A percentile compares a stretch with the other conserved stretches of the same genome.
Conservation (phyloP, 495 filamentous ascomycete species). For the Penicillium goetzii region DNA sequence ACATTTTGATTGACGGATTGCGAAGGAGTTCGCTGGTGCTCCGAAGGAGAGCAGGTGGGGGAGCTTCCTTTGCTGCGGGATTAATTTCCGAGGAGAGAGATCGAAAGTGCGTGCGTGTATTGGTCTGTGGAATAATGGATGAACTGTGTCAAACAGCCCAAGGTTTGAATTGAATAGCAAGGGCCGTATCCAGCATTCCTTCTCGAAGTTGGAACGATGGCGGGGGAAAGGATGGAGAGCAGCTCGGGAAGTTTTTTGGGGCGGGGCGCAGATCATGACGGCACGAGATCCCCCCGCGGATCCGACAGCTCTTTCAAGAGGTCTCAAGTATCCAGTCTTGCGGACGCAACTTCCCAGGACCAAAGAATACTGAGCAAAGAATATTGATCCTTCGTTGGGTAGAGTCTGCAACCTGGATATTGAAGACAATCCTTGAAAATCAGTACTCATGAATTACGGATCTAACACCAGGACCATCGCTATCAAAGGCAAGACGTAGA, state of each 20-base stretch:
- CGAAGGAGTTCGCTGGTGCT: not conserved
- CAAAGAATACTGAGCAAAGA: not conserved
- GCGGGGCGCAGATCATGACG: conserved; percentile 35
- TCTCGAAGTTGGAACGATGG: conserved; percentile 9
- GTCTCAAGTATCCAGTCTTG: not conserved
- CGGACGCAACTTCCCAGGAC: not conserved
- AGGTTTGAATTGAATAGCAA: not conserved
- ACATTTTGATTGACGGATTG: conserved; percentile 28
- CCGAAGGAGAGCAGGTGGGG: not conserved
- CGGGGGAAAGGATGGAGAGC: conserved; percentile 17
- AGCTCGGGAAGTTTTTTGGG: conserved; percentile 29
- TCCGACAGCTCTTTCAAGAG: not conserved
- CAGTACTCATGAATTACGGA: not conserved
- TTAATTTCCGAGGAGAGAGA: not conserved
- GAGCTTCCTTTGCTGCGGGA: not conserved
- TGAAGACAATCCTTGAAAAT: not conserved
- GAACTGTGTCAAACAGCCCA: not conserved
- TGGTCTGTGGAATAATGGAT: not conserved
- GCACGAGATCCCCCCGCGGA: conserved; percentile 2
- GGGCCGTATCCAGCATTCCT: conserved; percentile 3
- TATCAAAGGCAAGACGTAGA: not conserved
- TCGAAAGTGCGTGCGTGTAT: not conserved
- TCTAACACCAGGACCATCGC: not conserved
- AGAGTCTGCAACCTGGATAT: not conserved
- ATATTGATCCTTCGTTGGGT: not conserved